Evolutionary conservation across 2,329 filamentous ascomycete genomes (phyloP), one percentile per base, ranked within the genome.

Genomic region (Epichloe typhina): DNA sequence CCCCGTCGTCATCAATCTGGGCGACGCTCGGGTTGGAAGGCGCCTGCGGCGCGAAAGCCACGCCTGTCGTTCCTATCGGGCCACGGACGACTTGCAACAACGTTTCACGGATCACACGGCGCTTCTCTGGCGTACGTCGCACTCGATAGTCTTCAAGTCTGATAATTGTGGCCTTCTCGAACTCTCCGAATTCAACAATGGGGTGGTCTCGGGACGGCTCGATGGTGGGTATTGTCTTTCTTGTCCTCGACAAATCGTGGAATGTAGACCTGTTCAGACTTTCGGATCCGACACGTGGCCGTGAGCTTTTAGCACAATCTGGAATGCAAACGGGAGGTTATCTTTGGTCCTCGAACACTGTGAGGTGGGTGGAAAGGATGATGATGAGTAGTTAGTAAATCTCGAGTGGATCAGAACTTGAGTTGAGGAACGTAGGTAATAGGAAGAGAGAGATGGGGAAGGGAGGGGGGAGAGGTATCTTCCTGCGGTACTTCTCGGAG

Each of bases 11-110:
- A 26, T 38, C 35, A 19, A 46, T 47, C 17, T 41, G 42, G 45
- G 44, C 49, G 49, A 50, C 49, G 43, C 35, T 39, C 39, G 43
- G 49, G 49, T 41, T 46, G 49, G 37, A 50, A 46, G 49, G 43
- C 43, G 43, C 49, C 41, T 40, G 42, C 36, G 43, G 41, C 49
- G 49, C 49, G 42, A 31, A 33, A 45, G n/a, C 13, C 13, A 23
- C 23, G 26, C 42, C 26, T 49, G 11, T 26, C 31, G 13, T 9
- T 39, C 40, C 21, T 40, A 9, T 42, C 17, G 44, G 38, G 40
- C 39, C 47, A 17, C 40, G n/a, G 23, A 49, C 31, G 42, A 5
- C 46, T 31, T 35, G 46, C 17, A 19, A 19, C 13, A 23, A 31
- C 5, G 15, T 9, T 23, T 31, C 31, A 31, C 31, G 31, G 8